A percentile compares a stretch with the other conserved stretches of the same genome.
These are phyloP conservation scores for Hanseniaspora nectarophila DNA, from an alignment of 805 yeast species.

Conservation along the genomic window DNA sequence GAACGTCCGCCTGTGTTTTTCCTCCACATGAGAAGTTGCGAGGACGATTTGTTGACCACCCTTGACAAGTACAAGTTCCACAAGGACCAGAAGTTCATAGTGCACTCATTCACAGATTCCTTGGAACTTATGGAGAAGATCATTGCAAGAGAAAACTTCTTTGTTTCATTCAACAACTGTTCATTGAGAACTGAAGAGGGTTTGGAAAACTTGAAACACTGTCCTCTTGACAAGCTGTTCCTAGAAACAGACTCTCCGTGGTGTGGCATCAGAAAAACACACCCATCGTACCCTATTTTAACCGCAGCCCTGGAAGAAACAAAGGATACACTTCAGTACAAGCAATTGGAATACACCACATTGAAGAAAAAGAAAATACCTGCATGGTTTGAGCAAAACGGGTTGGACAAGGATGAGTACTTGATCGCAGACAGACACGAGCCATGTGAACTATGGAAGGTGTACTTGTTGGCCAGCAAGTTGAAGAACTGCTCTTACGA, in stretches of 20 bases:
- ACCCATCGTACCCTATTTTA: conserved; percentile 49
- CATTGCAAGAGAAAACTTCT: conserved; percentile 26
- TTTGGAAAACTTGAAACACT: conserved; percentile 34
- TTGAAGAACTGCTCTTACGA: conserved; percentile 35
- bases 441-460: conserved; percentile 74
- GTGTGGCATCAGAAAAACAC: conserved; percentile 82
- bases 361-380: conserved; percentile 9
- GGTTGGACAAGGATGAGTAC: conserved; percentile 23
- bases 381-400: conserved; percentile 15
- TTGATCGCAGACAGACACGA: conserved; percentile 80
- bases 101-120: conserved; percentile 91
- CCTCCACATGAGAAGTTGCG: conserved; percentile 78
- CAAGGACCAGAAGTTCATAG: conserved; percentile 51
- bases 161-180: conserved; percentile 84
- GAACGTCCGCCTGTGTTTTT: conserved; percentile 63
- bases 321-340: conserved; percentile 1
- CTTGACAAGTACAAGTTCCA: conserved; percentile 41
- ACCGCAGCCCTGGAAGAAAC: conserved; percentile 54
- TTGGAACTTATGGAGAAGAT: conserved; percentile 48
- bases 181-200: conserved; percentile 49
- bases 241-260: conserved; percentile 97
- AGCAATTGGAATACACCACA: conserved; percentile 14
- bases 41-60: conserved; percentile 60
- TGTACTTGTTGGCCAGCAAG: conserved; percentile 56
- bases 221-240: conserved; percentile 64